These are phyloP conservation scores for Claviceps pazoutovae DNA, from an alignment of 2,329 filamentous ascomycete genomes.

Conservation along the genomic window DNA sequence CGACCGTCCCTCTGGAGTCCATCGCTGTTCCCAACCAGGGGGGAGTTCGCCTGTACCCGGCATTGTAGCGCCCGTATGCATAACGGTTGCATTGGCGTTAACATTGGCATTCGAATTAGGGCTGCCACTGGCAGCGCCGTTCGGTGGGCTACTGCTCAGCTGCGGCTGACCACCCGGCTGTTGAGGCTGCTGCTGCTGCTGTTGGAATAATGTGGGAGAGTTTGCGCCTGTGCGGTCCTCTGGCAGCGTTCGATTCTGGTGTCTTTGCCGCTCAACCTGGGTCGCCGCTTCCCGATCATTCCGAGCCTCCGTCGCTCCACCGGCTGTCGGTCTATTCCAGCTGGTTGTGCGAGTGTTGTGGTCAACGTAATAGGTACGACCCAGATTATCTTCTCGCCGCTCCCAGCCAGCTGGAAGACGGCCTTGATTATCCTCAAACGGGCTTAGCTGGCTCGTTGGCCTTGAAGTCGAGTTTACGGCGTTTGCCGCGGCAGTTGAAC, in stretches of 20 bases:
- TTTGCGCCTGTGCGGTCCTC: conserved; percentile 90
- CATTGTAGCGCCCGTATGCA: conserved; percentile 85
- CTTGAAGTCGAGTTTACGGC: conserved; percentile 18
- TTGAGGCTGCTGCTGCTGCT: conserved; percentile 31
- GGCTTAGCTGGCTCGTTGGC: conserved; percentile 48
- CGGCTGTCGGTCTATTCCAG: conserved; percentile 79
- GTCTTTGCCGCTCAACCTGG: conserved; percentile 79
- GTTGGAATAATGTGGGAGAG: conserved; percentile 62
- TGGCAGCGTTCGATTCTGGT: conserved; percentile 89
- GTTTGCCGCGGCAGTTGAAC: conserved; percentile 19
- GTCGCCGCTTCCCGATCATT: conserved; percentile 79
- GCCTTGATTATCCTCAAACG: conserved; percentile 93
- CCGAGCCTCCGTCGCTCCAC: conserved; percentile 56
- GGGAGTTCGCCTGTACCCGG: conserved; percentile 90
- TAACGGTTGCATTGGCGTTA: conserved; percentile 56
- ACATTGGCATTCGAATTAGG: conserved; percentile 12
- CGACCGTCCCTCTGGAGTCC: conserved; percentile 83
- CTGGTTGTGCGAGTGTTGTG: conserved; percentile 95
- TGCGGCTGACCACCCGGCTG: conserved; percentile 23
- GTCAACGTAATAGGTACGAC: conserved; percentile 94
- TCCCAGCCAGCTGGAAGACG: conserved; percentile 91
- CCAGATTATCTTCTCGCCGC: conserved; percentile 84
- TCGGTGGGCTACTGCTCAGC: conserved; percentile 16
- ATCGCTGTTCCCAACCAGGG: conserved; percentile 89
- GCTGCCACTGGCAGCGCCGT: conserved; percentile 8